Base-by-base conservation (phyloP, 768 basidiomycete species). In the Lentinula aciculospora region DNA sequence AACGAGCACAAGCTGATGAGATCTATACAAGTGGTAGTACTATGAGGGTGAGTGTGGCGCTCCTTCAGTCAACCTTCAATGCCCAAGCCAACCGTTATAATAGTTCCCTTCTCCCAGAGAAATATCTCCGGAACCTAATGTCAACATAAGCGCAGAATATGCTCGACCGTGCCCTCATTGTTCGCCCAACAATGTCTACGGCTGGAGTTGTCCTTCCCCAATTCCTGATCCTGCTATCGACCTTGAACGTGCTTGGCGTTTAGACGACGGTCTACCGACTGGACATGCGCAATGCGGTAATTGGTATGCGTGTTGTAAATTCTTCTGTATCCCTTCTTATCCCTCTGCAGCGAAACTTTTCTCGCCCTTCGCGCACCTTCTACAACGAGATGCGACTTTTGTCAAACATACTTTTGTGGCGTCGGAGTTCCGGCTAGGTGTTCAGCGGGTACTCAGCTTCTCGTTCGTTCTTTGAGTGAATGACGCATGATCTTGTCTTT, bases 151-250 rank as follows among this genome's bases (percentile, higher is more conserved):
- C 54, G 71, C 75, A 19, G 87, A 90, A 53, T 85, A 78, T 69
- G 81, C 82, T 1, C 84, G 86, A 9, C 92, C 92, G 5, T 94
- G 92, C 66, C 89, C 92, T 0, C 89, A 92, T 62, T 93, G 91
- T 65, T 40, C 70, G 15, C 74, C 80, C 1, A 83, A 81, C 51
- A 93, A 94, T 63, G 76, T 78, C 5, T 89, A 79, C 63, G 89
- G 87, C 2, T 94, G 89, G 88, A 75, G 77, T 62, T 94, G 92
- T 65, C 85, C 89, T n/a, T 79, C 83, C 50, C 92, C 92, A 36
- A 83, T 94, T 25, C 72, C 81, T 8, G 89, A 93, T 71, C 91
- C 88, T 45, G 76, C 72, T 13, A 69, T 72, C 19, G 87, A 92
- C 67, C 72, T 82, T 2, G 88, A 88, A 27, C 76, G 81, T 63